These are phyloP conservation scores for Sonneratia alba DNA, from an alignment of 345 rosid species.

Conservation along the genomic window DNA sequence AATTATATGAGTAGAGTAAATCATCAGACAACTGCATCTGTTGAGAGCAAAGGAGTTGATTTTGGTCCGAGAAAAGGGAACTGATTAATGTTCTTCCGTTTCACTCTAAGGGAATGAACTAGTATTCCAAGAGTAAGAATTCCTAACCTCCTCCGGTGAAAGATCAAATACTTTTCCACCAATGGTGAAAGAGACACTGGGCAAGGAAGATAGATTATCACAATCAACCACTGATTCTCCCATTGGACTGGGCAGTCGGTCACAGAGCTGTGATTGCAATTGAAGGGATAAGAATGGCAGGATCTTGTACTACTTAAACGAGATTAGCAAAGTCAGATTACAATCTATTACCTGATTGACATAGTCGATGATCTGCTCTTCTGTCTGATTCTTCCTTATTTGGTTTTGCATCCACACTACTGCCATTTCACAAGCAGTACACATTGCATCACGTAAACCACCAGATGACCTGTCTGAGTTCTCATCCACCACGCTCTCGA, in stretches of 20 bases:
- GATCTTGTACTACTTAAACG: neutral
- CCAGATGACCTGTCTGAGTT: slow-evolving; percentile 31
- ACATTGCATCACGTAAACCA: slow-evolving; percentile 41
- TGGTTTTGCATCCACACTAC: slow-evolving; percentile 89
- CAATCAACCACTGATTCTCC: slow-evolving; percentile 82
- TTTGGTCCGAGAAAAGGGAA: neutral
- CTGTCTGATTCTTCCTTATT: slow-evolving; percentile 55
- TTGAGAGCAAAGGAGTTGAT: neutral
- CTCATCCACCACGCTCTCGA: slow-evolving; percentile 49
- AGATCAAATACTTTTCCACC: slow-evolving; percentile 72
- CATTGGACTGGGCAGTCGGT: slow-evolving; percentile 71
- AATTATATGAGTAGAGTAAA: neutral
- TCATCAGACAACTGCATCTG: neutral
- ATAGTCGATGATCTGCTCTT: slow-evolving; percentile 62
- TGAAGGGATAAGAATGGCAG: slow-evolving; percentile 8
- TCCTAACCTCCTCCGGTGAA: slow-evolving; percentile 61
- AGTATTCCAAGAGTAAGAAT: neutral
- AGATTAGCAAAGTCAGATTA: neutral
- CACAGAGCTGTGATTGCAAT: slow-evolving; percentile 52
- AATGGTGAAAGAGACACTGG: slow-evolving; percentile 65
- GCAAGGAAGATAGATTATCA: slow-evolving; percentile 45
- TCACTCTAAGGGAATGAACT: neutral
- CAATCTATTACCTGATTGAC: slow-evolving; percentile 44
- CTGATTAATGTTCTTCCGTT: neutral
- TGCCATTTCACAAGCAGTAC: slow-evolving; percentile 84